Evolutionary conservation across 2,329 filamentous ascomycete genomes (phyloP).

Genomic region (Pseudogymnoascus sp.): DNA sequence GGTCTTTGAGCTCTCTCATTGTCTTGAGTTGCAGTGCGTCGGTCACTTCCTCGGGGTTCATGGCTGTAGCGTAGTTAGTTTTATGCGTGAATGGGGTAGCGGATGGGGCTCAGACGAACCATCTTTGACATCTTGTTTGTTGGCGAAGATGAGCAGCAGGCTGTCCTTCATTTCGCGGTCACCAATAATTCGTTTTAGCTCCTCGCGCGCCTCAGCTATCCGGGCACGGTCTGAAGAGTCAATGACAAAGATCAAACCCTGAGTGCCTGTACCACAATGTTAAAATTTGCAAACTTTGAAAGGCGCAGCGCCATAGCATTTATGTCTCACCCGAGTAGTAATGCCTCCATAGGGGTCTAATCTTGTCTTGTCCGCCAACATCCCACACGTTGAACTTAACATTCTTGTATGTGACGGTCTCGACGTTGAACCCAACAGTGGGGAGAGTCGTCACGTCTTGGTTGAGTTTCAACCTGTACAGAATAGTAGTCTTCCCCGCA

Average conservation of each 20-base stretch:
- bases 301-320: slow-evolving; percentile 24
- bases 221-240: slow-evolving; percentile 87
- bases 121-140: slow-evolving; percentile 92
- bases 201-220: slow-evolving; percentile 86
- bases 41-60: slow-evolving; percentile 73
- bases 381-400: slow-evolving; percentile 99
- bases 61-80: slow-evolving; percentile 41
- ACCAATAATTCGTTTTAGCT: slow-evolving; percentile 94
- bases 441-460: slow-evolving; percentile 98
- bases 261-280: slow-evolving; percentile 55
- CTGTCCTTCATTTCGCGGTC: slow-evolving; percentile 97
- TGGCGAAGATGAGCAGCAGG: slow-evolving; percentile 88
- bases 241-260: slow-evolving; percentile 97
- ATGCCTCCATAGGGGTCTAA: slow-evolving; percentile 91
- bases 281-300: background rate
- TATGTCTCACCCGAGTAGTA: slow-evolving; percentile 70
- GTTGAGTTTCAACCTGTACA: slow-evolving; percentile 98
- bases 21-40: slow-evolving; percentile 64
- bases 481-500: slow-evolving; percentile 96
- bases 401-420: slow-evolving; percentile 98
- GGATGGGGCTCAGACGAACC: slow-evolving; percentile 40
- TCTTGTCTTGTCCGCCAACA: slow-evolving; percentile 98
- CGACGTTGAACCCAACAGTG: slow-evolving; percentile 98
- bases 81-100: background rate
- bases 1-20: slow-evolving; percentile 76